phyloP scores from a whole-genome alignment of 768 basidiomycete species.

The Naganishia vaughanmartiniae region DNA sequence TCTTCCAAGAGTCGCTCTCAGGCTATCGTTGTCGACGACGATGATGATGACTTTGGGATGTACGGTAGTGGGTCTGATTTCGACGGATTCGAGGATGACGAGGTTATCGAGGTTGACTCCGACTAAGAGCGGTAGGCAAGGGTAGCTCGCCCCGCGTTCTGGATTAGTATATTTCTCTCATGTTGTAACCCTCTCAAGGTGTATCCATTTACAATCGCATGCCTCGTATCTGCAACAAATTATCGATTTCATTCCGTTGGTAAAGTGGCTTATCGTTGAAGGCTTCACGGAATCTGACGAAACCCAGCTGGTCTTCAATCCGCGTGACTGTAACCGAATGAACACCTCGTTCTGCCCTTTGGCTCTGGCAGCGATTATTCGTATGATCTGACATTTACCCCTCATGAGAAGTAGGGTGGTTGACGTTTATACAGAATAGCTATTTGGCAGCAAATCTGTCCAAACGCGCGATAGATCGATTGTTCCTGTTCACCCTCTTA shows the following conservation, averaged over 20 bases:
- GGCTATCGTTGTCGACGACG: constrained; percentile 35
- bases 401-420: too few relatives aligned
- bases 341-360: too few relatives aligned
- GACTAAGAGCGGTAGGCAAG: constrained; percentile 14
- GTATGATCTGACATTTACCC: too few relatives aligned
- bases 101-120: constrained; percentile 30
- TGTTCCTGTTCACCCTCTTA: neutral
- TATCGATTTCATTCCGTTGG: neutral
- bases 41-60: constrained; percentile 32
- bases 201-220: constrained; percentile 1
- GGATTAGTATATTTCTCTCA: neutral
- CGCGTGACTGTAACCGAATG: too few relatives aligned
- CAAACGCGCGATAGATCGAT: neutral
- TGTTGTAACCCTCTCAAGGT: neutral
- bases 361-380: too few relatives aligned
- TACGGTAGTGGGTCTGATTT: constrained; percentile 33
- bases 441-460: too few relatives aligned
- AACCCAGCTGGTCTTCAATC: too few relatives aligned
- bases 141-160: neutral
- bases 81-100: constrained; percentile 29
- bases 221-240: neutral
- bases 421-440: too few relatives aligned
- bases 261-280: too few relatives aligned
- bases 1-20: neutral
- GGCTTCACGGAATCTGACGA: neutral